Evolutionary conservation across 2,329 filamentous ascomycete species (phyloP).

Genomic region (Pseudogymnoascus sp.): DNA sequence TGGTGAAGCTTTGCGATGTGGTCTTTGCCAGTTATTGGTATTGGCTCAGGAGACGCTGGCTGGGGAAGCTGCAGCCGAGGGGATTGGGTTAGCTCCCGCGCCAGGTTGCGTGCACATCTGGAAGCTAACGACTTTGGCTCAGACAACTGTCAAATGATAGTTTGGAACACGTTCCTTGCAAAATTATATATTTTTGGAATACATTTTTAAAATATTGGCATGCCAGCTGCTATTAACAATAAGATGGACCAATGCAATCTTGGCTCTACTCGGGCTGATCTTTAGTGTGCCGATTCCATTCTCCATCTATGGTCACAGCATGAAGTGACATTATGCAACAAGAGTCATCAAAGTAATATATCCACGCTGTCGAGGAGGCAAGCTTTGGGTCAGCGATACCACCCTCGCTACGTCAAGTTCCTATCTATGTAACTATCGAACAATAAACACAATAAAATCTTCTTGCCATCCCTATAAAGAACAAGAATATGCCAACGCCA

Average conservation of each 20-base stretch:
- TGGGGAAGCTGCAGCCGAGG: conserved; percentile 7
- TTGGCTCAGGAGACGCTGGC: conserved; percentile 2
- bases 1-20: conserved; percentile 8
- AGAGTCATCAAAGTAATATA: background rate
- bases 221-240: background rate
- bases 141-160: background rate
- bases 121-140: conserved; percentile 4
- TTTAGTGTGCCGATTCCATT: background rate
- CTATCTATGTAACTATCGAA: conserved; percentile 9
- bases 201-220: background rate
- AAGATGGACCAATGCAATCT: background rate
- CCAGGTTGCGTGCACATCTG: conserved; percentile 1
- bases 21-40: conserved; percentile 8
- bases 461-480: conserved; percentile 1
- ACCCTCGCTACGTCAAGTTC: background rate
- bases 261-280: background rate
- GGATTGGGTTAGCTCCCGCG: conserved; percentile 5
- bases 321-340: background rate
- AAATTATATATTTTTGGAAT: background rate
- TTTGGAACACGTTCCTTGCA: background rate
- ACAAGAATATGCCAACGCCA: conserved; percentile 1
- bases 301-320: background rate
- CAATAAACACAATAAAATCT: conserved; percentile 2
- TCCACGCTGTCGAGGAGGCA: background rate
- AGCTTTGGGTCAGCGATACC: background rate